A percentile compares a stretch with the other conserved stretches of the same genome.
Conservation (phyloP, 305 asterid species). For the Fraxinus ornus region DNA sequence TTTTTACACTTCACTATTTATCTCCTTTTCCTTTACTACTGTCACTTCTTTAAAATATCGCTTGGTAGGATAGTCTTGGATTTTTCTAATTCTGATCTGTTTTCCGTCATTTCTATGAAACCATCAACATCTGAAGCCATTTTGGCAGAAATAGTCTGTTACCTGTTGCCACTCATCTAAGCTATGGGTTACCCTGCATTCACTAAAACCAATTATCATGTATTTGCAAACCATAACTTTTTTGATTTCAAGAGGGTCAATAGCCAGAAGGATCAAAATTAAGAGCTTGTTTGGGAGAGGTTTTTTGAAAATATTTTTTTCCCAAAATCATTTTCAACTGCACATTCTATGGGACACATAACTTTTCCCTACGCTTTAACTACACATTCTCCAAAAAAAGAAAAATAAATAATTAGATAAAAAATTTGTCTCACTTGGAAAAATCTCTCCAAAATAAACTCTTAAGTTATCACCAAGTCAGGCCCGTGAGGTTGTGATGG, state of each 20-base stretch:
- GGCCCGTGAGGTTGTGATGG: not conserved
- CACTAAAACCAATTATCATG: not conserved
- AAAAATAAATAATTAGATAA: too few species aligned
- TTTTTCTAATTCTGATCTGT: not conserved
- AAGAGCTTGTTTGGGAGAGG: not conserved
- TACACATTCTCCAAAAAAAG: not conserved
- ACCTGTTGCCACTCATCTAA: not conserved
- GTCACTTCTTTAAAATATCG: not conserved
- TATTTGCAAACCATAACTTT: not conserved
- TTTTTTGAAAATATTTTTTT: not conserved
- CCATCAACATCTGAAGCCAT: not conserved
- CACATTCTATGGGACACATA: not conserved
- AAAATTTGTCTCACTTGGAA: not conserved
- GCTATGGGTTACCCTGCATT: not conserved
- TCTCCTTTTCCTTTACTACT: slow-evolving; percentile 3
- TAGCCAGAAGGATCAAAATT: not conserved
- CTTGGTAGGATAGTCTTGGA: not conserved
- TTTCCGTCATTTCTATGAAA: not conserved
- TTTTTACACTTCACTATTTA: not conserved
- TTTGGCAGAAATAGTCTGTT: not conserved
- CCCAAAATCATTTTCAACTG: not conserved
- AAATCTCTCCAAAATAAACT: not conserved
- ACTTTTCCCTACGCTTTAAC: not conserved
- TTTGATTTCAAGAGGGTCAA: not conserved
- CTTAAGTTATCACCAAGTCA: not conserved